Evolutionary conservation across 2,329 filamentous ascomycete species (phyloP).

Genomic region (Neopestalotiopsis clavispora): DNA sequence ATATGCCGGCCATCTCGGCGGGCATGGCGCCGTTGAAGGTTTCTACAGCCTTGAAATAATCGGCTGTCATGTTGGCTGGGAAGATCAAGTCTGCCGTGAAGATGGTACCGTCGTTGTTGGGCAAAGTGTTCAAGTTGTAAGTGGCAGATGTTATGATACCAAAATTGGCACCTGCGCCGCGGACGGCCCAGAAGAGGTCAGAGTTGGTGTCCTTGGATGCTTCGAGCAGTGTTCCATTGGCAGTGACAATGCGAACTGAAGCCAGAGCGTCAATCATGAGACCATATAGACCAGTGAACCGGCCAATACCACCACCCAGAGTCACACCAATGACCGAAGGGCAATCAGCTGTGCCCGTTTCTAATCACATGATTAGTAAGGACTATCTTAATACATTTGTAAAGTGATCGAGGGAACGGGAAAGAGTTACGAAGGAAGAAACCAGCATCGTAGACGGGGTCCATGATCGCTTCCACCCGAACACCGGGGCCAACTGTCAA

Average conservation of each 20-base stretch:
- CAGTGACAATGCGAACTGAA: background rate
- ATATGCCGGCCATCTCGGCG: too few species aligned
- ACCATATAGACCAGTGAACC: background rate
- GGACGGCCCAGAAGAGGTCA: slow-evolving; percentile 22
- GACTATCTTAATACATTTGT: too few species aligned
- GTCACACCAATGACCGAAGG: background rate
- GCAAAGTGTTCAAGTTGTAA: background rate
- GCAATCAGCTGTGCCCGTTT: too few species aligned
- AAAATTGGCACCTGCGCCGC: slow-evolving; percentile 23
- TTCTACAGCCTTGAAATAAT: too few species aligned
- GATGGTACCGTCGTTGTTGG: too few species aligned
- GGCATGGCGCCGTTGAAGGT: too few species aligned
- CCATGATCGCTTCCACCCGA: background rate
- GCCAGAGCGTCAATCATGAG: background rate
- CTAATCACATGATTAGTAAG: too few species aligned
- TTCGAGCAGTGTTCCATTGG: background rate
- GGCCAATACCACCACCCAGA: background rate
- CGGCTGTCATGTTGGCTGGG: too few species aligned
- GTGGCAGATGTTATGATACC: slow-evolving; percentile 18
- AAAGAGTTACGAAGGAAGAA: background rate
- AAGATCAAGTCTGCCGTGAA: too few species aligned
- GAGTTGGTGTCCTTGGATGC: background rate
- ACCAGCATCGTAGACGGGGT: background rate
- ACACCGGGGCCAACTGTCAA: background rate
- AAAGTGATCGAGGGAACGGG: too few species aligned